Evolutionary conservation across 2,329 filamentous ascomycete genomes (phyloP).

Genomic region (Colletotrichum acutatum): DNA sequence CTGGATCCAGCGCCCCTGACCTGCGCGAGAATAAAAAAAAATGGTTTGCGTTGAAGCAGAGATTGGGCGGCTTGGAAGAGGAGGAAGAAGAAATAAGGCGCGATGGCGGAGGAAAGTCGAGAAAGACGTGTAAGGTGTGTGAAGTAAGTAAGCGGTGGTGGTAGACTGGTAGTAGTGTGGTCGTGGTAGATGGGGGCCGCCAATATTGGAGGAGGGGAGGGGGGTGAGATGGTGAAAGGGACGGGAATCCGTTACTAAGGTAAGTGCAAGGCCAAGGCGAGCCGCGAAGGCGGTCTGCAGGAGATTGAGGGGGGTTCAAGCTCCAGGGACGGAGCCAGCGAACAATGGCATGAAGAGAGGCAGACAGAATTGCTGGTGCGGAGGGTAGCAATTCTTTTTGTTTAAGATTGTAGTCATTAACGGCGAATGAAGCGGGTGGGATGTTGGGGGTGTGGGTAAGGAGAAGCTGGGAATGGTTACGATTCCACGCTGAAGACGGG

Average conservation of each 20-base stretch:
- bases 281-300: background rate
- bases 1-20: conserved; percentile 10
- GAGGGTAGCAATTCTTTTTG: background rate
- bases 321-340: background rate
- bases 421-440: conserved; percentile 22
- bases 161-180: background rate
- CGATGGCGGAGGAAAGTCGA: conserved; percentile 2
- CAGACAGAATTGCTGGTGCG: background rate
- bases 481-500: conserved; percentile 1
- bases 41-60: conserved; percentile 19
- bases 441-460: background rate
- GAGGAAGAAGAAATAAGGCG: conserved; percentile 21
- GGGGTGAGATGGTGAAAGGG: conserved; percentile 3
- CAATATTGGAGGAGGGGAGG: conserved; percentile 13
- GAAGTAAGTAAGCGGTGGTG: background rate
- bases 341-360: background rate
- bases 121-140: conserved; percentile 11
- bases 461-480: background rate
- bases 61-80: conserved; percentile 8
- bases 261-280: too few species aligned
- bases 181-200: conserved; percentile 11
- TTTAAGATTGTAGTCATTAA: conserved; percentile 18
- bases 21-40: conserved; percentile 19
- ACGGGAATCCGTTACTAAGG: conserved; percentile 1
- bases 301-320: background rate